Base-by-base conservation (phyloP, 1,139 yeast species). In the Lipomyces yarrowii region DNA sequence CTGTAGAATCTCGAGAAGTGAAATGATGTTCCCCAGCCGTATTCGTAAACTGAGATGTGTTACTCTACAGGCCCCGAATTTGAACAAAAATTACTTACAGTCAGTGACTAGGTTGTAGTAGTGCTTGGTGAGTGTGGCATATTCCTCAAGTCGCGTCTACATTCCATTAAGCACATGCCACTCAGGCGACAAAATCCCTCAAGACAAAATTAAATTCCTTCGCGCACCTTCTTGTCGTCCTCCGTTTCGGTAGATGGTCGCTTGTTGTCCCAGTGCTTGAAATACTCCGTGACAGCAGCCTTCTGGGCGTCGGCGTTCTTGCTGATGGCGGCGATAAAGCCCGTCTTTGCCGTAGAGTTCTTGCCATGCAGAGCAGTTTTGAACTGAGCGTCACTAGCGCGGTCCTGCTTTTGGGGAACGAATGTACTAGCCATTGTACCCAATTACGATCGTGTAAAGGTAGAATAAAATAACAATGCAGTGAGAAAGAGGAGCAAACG, bases 11-110 rank as follows among this genome's bases (percentile, higher is more conserved):
- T 87, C 57, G 97, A 91, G 78, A 94, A 94, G 80, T 94, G 99
- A 91, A 94, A 94, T n/a, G 97, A 91, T 32, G 97, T 86, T 70
- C 99, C 99, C 99, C 99, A 94, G 59, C 99, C 99, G 79, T 94
- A 94, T 82, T 94, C 99, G 83, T 94, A 94, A 74, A 85, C 73
- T 70, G 30, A 18, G 33, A 26, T 21, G 21, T 37, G 48, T 42
- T 42, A 42, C 7, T 18, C 21, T 42, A 42, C n/a, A 62, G 23
- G 13, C 42, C 48, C 18, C 18, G 30, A 26, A 26, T 26, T 26
- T n/a, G 59, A 18, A 32, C 51, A 48, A 18, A 54, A 32, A 35
- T 11, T 7, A 64, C 72, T 26, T 61, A 77, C 87, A 91, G 79
- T 94, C 99, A 53, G 99, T 93, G 64, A 91, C 98, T 77, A 94